A percentile compares a stretch with the other conserved stretches of the same genome.
phyloP scores from a whole-genome alignment of 2,329 filamentous ascomycete genomes.

The Pseudonectria buxi region DNA sequence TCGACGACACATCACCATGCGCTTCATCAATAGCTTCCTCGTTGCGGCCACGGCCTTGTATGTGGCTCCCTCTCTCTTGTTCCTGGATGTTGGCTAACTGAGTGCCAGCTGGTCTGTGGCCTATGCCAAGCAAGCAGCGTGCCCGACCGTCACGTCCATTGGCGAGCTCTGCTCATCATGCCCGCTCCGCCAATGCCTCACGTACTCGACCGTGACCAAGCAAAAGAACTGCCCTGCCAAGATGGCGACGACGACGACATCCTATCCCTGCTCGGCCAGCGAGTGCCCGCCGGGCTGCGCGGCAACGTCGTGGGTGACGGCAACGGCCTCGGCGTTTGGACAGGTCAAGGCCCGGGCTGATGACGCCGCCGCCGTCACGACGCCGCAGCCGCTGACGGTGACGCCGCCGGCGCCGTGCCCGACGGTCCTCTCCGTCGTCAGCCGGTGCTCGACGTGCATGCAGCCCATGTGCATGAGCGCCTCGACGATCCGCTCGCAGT shows the following conservation, averaged over 20 bases:
- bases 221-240: conserved; percentile 22
- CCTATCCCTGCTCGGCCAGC: conserved; percentile 16
- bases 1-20: no score
- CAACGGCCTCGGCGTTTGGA: conserved; percentile 12
- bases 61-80: no score
- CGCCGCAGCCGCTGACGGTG: conserved; percentile 1
- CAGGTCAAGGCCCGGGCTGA: neutral
- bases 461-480: conserved; percentile 24
- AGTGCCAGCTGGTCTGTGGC: no score
- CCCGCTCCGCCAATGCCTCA: conserved; percentile 23
- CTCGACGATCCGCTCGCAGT: conserved; percentile 25
- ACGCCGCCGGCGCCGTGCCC: conserved; percentile 21
- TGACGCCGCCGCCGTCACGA: no score
- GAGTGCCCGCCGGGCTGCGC: conserved; percentile 18
- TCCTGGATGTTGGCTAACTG: no score
- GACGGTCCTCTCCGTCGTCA: conserved; percentile 25
- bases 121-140: conserved; percentile 9
- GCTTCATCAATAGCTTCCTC: no score
- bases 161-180: conserved; percentile 28
- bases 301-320: conserved; percentile 16
- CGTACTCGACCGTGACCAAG: conserved; percentile 24
- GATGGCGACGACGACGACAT: conserved; percentile 20
- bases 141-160: conserved; percentile 29
- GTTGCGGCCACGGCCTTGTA: no score
- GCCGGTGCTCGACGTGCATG: conserved; percentile 29